Base-by-base conservation (phyloP, 306 rosid genomes). In the Rubus idaeus region DNA sequence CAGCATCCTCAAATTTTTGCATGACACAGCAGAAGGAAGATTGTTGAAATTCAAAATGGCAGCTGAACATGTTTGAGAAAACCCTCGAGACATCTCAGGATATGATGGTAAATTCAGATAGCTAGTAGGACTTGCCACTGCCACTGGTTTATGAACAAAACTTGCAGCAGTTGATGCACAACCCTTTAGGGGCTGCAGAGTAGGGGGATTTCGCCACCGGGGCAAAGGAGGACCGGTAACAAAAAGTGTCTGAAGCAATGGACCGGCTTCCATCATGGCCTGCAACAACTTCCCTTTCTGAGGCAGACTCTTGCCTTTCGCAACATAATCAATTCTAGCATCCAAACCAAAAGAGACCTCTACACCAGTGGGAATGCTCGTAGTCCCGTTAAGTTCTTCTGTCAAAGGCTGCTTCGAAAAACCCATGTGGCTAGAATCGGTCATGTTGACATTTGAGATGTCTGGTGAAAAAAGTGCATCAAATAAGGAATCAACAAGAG, bases 121-220 rank as follows among this genome's bases (percentile, higher is more conserved):
- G 26, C 40, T 37, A 6, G 51, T 66, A 12, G 63, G 10, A 62
- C 64, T 76, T 18, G 83, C 0, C 41, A 2, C 23, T 4, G 41
- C 62, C 39, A 68, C 26, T 40, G 80, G 75, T 66, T 64, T 46
- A 67, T 40, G 49, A 26, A 14, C 18, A 50, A n/a, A 39, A 26
- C 74, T 61, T 23, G 52, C 69, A 55, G 68, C 49, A 60, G 9
- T 56, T 56, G 40, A 46, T 21, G 75, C 82, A 76, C 75, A 64
- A 21, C 86, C 81, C 26, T 73, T 73, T 57, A 90, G 82, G 5
- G 77, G 45, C 58, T 58, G 87, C 70, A 81, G 6, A 5, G 96
- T 88, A 9, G 98, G 95, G 5, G 97, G 96, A 77, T 86, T 88
- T 3, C 82, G 78, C 96, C 94, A 91, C 11, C 71, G 77, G 8